A percentile compares a stretch with the other conserved stretches of the same genome.
phyloP scores from a whole-genome alignment of 768 basidiomycete species.

The Stropharia rugosoannulata region DNA sequence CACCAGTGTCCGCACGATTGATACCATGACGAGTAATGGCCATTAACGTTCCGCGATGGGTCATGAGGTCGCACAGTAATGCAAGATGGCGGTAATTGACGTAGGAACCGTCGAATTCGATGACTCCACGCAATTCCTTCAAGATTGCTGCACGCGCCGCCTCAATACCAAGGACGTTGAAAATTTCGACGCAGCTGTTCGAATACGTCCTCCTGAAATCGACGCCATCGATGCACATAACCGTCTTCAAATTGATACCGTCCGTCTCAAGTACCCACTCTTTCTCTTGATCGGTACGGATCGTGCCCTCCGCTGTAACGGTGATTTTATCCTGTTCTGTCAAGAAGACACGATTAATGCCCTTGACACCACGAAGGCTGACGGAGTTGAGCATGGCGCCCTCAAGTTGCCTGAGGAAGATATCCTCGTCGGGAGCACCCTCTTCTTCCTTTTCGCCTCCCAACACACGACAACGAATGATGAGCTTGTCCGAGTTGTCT shows the following conservation, averaged over 20 bases:
- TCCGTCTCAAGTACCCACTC: constrained; percentile 99
- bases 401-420: constrained; percentile 94
- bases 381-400: constrained; percentile 96
- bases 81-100: constrained; percentile 98
- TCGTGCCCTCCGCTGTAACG: constrained; percentile 62
- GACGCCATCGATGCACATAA: constrained; percentile 94
- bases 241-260: constrained; percentile 92
- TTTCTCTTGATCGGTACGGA: constrained; percentile 61
- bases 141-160: constrained; percentile 93
- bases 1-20: constrained; percentile 98
- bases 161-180: constrained; percentile 94
- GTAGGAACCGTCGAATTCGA: constrained; percentile 99
- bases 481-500: constrained; percentile 96
- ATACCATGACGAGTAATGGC: constrained; percentile 99
- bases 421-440: constrained; percentile 84
- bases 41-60: constrained; percentile 92
- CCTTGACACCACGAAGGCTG: constrained; percentile 88
- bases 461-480: constrained; percentile 93
- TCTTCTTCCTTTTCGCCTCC: constrained; percentile 83
- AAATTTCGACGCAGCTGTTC: constrained; percentile 95
- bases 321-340: constrained; percentile 81
- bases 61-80: constrained; percentile 98
- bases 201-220: constrained; percentile 93
- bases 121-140: constrained; percentile 91
- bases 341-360: constrained; percentile 92